phyloP scores from a whole-genome alignment of 768 basidiomycete genomes.

The Mycena floridula region DNA sequence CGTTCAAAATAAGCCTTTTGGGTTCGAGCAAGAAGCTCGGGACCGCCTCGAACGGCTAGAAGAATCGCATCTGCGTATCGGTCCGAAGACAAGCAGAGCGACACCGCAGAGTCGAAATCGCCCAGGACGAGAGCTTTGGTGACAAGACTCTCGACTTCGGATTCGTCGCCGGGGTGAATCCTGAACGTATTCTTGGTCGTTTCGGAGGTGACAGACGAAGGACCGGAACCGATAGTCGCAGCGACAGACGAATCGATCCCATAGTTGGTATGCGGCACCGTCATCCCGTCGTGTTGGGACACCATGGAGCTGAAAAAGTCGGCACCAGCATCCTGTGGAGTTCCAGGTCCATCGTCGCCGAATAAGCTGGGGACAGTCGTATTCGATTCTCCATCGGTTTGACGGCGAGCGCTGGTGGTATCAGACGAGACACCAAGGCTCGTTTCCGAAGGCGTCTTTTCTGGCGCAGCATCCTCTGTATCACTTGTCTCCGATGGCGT shows the following conservation, averaged over 20 bases:
- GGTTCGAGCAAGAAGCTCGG: constrained; percentile 78
- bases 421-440: constrained; percentile 63
- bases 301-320: constrained; percentile 87
- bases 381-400: constrained; percentile 66
- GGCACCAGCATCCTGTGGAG: constrained; percentile 56
- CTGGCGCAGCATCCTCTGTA: constrained; percentile 25
- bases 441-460: constrained; percentile 71
- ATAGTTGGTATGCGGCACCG: constrained; percentile 76
- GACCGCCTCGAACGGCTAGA: constrained; percentile 86
- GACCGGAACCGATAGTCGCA: constrained; percentile 88
- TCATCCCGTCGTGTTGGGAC: constrained; percentile 35
- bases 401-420: constrained; percentile 45
- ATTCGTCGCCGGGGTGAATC: constrained; percentile 85
- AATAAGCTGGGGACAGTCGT: constrained; percentile 87
- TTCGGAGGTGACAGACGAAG: constrained; percentile 76
- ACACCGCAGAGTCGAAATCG: constrained; percentile 91
- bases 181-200: constrained; percentile 78
- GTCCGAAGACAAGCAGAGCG: constrained; percentile 81
- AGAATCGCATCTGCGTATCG: constrained; percentile 94
- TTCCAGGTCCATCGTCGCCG: constrained; percentile 66
- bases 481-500: constrained; percentile 29
- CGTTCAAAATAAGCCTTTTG: constrained; percentile 93
- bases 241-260: constrained; percentile 86
- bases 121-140: constrained; percentile 93
- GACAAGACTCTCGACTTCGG: constrained; percentile 80